A percentile compares a stretch with the other conserved stretches of the same genome.
phyloP scores from a whole-genome alignment of 2,329 filamentous ascomycete genomes.

The Fusarium albosuccineum region DNA sequence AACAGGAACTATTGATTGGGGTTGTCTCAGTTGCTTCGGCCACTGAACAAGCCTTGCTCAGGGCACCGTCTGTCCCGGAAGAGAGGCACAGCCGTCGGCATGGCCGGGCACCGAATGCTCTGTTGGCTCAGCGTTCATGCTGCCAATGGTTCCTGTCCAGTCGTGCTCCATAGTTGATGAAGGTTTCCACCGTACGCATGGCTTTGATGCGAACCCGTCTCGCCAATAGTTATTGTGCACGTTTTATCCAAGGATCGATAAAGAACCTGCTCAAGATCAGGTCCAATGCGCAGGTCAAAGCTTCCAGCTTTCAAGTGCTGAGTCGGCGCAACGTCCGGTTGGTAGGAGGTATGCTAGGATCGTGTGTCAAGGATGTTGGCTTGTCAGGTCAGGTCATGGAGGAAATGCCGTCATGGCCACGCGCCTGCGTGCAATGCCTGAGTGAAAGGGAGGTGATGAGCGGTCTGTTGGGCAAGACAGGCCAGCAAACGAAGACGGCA shows the following conservation, averaged over 20 bases:
- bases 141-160: neutral
- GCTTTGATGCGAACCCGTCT: conserved; percentile 11
- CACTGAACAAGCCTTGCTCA: neutral
- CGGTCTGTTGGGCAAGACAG: neutral
- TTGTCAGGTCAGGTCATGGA: conserved; percentile 11
- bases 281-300: conserved; percentile 7
- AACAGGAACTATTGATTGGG: conserved; percentile 20
- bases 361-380: conserved; percentile 2
- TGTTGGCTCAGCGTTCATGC: conserved; percentile 5
- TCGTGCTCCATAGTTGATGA: neutral
- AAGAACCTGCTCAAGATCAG: neutral
- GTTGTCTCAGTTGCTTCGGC: conserved; percentile 14
- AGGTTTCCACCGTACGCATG: conserved; percentile 7
- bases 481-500: conserved; percentile 9
- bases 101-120: conserved; percentile 2
- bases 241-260: conserved; percentile 10
- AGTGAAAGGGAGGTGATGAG: conserved; percentile 6
- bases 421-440: neutral
- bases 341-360: conserved; percentile 9
- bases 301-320: conserved; percentile 10
- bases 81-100: neutral
- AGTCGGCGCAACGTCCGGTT: conserved; percentile 3
- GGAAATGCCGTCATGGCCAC: conserved; percentile 29
- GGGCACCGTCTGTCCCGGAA: neutral
- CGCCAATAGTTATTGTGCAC: conserved; percentile 20